Conservation (phyloP, 306 rosid species). For the Quercus aquifolioides region DNA sequence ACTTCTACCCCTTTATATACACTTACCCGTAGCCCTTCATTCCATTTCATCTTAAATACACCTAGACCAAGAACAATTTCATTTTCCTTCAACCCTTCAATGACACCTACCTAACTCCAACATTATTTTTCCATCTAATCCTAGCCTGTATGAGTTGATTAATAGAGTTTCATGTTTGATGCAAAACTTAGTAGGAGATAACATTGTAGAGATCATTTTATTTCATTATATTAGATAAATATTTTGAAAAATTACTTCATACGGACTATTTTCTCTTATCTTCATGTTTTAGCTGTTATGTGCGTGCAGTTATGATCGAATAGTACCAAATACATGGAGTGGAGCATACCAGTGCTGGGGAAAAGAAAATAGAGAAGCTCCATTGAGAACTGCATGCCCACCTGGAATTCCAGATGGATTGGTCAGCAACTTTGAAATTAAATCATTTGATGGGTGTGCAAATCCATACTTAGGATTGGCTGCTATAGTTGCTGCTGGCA, state of each 20-base stretch:
- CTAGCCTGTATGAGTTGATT: too few species aligned
- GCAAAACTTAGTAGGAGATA: too few species aligned
- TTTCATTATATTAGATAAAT: background rate
- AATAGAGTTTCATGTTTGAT: too few species aligned
- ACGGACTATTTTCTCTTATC: background rate
- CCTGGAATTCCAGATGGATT: constrained; percentile 69
- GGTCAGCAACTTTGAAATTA: constrained; percentile 84
- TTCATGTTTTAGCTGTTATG: background rate
- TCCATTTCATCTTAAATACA: too few species aligned
- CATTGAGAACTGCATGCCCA: constrained; percentile 82
- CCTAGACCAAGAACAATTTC: too few species aligned
- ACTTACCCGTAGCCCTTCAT: too few species aligned
- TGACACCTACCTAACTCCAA: too few species aligned
- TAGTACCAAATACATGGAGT: constrained; percentile 85
- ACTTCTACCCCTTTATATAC: too few species aligned
- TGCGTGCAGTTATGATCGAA: constrained; percentile 70
- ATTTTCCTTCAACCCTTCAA: too few species aligned
- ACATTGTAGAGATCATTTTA: background rate
- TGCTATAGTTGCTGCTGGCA: constrained; percentile 82
- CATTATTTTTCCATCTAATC: too few species aligned
- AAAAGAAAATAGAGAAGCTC: constrained; percentile 85
- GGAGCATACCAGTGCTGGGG: constrained; percentile 97
- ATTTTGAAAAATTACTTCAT: background rate
- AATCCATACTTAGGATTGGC: constrained; percentile 88
- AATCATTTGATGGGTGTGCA: constrained; percentile 88